These are phyloP conservation scores for Fonsecaea multimorphosa DNA, from an alignment of 2,329 filamentous ascomycete species.

Conservation along the genomic window DNA sequence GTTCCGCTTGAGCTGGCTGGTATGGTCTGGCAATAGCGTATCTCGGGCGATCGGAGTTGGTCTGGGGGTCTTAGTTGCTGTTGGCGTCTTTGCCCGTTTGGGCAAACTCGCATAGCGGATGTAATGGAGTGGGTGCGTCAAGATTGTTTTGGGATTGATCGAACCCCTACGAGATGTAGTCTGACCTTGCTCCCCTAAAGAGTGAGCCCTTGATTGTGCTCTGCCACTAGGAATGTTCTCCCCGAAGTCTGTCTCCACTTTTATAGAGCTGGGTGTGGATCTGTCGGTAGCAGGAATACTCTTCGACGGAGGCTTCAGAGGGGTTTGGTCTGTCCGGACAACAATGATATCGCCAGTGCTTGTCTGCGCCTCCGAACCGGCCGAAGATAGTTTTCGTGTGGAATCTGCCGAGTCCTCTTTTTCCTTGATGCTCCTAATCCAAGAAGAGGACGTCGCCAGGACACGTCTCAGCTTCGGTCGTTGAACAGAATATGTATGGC, in stretches of 20 bases:
- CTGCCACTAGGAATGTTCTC: neutral
- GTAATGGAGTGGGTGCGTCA: constrained; percentile 28
- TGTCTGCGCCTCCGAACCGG: constrained; percentile 3
- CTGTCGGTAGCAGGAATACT: neutral
- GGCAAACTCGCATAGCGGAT: constrained; percentile 23
- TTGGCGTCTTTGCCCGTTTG: constrained; percentile 9
- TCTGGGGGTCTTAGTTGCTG: neutral
- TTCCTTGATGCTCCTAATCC: constrained; percentile 22
- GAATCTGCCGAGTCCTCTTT: constrained; percentile 23
- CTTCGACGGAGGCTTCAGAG: constrained; percentile 26
- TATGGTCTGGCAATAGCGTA: constrained; percentile 29
- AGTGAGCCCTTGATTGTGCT: neutral
- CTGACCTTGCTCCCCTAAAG: constrained; percentile 1
- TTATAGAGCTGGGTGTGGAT: constrained; percentile 21
- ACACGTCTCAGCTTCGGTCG: constrained; percentile 13
- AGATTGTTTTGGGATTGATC: constrained; percentile 27
- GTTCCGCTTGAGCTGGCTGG: constrained; percentile 30
- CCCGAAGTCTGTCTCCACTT: constrained; percentile 29
- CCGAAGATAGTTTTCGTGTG: constrained; percentile 6
- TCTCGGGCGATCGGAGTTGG: neutral
- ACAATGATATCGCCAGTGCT: constrained; percentile 13
- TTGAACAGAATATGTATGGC: constrained; percentile 11
- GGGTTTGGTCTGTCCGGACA: constrained; percentile 30
- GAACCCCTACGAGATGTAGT: constrained; percentile 27
- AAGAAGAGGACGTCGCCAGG: constrained; percentile 29